Evolutionary conservation across 2,329 filamentous ascomycete species (phyloP).

Genomic region (Bipolaris sorokiniana): DNA sequence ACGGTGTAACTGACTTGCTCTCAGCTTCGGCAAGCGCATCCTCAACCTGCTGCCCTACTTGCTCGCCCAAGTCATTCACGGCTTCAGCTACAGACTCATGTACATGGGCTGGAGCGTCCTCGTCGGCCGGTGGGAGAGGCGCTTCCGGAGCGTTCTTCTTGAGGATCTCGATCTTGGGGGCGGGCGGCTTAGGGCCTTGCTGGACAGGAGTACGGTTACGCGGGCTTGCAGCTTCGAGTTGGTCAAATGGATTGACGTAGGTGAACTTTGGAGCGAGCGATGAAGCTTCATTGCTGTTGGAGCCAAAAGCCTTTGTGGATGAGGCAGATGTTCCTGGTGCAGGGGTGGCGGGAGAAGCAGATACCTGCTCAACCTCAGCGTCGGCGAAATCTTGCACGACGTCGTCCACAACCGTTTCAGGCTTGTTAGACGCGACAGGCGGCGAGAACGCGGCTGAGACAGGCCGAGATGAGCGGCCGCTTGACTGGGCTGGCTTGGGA

Average conservation of each 20-base stretch:
- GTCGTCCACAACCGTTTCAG: conserved; percentile 53
- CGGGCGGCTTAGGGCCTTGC: conserved; percentile 27
- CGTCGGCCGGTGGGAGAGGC: conserved; percentile 36
- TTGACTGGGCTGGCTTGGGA: conserved; percentile 58
- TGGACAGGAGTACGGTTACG: conserved; percentile 54
- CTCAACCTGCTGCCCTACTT: conserved; percentile 66
- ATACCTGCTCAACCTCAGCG: conserved; percentile 50
- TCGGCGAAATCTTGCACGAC: conserved; percentile 55
- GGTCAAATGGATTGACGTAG: conserved; percentile 75
- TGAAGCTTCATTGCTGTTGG: conserved; percentile 49
- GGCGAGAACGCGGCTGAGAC: conserved; percentile 39
- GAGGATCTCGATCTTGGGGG: conserved; percentile 53
- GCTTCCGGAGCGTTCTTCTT: conserved; percentile 52
- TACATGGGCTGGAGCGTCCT: conserved; percentile 33
- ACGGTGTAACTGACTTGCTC: conserved; percentile 46
- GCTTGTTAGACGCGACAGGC: conserved; percentile 42
- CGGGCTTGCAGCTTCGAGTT: conserved; percentile 70
- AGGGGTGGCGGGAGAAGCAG: conserved; percentile 39
- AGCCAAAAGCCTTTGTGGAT: conserved; percentile 45
- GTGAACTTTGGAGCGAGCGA: conserved; percentile 62
- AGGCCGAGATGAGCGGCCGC: conserved; percentile 34
- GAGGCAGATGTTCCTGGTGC: conserved; percentile 30
- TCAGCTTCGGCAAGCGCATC: conserved; percentile 65
- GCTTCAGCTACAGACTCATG: conserved; percentile 74
- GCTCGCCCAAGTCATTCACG: conserved; percentile 67